Evolutionary conservation across 1,139 yeast genomes (phyloP).

Genomic region (Yamadazyma diospyri): DNA sequence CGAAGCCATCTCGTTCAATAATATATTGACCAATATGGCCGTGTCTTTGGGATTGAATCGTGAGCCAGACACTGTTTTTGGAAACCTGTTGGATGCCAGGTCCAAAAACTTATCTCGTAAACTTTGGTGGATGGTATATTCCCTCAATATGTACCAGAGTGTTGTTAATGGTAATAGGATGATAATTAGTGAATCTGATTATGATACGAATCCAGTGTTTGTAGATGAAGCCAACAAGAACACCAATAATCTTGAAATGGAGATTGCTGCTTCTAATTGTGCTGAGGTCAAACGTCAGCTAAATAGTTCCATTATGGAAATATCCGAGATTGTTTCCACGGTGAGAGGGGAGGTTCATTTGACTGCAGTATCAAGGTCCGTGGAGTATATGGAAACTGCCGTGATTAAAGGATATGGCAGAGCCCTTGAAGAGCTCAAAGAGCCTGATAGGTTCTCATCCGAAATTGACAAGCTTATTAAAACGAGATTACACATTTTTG

Average conservation of each 20-base stretch:
- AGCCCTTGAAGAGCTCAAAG: constrained; percentile 1
- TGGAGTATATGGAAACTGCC: constrained; percentile 27
- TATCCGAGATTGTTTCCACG: constrained; percentile 14
- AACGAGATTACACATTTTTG: constrained; percentile 23
- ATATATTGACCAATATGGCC: constrained; percentile 38
- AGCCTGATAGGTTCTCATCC: constrained; percentile 4
- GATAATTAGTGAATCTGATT: constrained; percentile 11
- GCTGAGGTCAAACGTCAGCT: constrained; percentile 5
- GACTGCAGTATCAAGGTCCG: constrained; percentile 17
- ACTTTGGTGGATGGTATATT: constrained; percentile 27
- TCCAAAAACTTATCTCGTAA: constrained; percentile 32
- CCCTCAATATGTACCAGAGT: constrained; percentile 18
- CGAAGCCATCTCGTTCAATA: constrained; percentile 36
- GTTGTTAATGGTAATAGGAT: constrained; percentile 22
- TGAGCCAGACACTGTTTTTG: constrained; percentile 37
- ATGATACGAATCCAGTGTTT: constrained; percentile 18
- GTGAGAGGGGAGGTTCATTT: constrained; percentile 21
- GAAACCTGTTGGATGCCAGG: constrained; percentile 20
- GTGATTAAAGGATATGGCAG: constrained; percentile 14
- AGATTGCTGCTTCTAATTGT: constrained; percentile 12
- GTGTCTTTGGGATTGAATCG: constrained; percentile 44
- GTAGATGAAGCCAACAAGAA: constrained; percentile 17
- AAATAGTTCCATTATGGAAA: not conserved
- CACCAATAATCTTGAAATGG: constrained; percentile 23
- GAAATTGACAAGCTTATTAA: constrained; percentile 8